A percentile compares a stretch with the other conserved stretches of the same genome.
phyloP scores from a whole-genome alignment of 1,139 yeast species.

The Blastobotrys serpentis region DNA sequence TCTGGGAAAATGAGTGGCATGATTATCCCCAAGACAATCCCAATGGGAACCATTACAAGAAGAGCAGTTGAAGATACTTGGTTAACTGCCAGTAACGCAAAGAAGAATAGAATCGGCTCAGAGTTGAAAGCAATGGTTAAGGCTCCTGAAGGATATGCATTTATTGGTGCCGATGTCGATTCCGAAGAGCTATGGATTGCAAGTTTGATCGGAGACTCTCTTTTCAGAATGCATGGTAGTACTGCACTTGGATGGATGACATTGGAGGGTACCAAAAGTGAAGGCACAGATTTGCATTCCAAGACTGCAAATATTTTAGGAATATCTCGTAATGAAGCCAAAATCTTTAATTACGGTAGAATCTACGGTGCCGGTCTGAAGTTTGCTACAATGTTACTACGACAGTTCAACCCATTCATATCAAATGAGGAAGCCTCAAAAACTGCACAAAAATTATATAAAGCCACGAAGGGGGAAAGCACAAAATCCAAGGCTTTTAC shows the following conservation, averaged over 20 bases:
- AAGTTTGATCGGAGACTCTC: constrained; percentile 87
- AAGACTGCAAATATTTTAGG: constrained; percentile 90
- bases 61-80: constrained; percentile 97
- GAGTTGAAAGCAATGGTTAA: constrained; percentile 82
- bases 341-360: constrained; percentile 92
- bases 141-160: constrained; percentile 87
- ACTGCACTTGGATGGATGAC: constrained; percentile 99
- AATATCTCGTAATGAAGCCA: constrained; percentile 88
- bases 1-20: constrained; percentile 52
- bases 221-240: constrained; percentile 87
- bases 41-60: constrained; percentile 97
- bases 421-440: constrained; percentile 67
- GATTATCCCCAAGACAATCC: constrained; percentile 75
- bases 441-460: constrained; percentile 68
- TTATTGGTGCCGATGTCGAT: constrained; percentile 97
- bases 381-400: constrained; percentile 78
- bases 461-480: constrained; percentile 75
- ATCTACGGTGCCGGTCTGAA: constrained; percentile 96
- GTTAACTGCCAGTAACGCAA: constrained; percentile 96
- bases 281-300: constrained; percentile 92
- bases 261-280: constrained; percentile 86
- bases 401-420: constrained; percentile 73
- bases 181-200: constrained; percentile 99
- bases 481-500: constrained; percentile 40
- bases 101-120: constrained; percentile 80